Percentiles rank a stretch among this genome's conserved stretches.
These are phyloP conservation scores for Termitomyces sp. DNA, from an alignment of 768 basidiomycete genomes.

Conservation along the genomic window DNA sequence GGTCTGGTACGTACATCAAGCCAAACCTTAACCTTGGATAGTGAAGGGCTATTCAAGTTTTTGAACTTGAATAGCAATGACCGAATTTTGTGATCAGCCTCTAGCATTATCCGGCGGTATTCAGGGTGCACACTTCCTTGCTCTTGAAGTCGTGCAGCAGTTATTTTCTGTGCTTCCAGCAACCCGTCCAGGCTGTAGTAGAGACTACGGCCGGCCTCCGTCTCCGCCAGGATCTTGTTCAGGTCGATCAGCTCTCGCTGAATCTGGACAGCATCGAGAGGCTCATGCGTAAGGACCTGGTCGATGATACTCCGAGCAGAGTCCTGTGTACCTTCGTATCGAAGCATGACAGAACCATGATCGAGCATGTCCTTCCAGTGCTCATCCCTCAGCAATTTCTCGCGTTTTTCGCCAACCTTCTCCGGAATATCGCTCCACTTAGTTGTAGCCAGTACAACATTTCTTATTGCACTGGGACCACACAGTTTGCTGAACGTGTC, in stretches of 20 bases:
- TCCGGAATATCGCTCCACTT: conserved; percentile 37
- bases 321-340: conserved; percentile 8
- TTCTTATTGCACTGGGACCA: conserved; percentile 36
- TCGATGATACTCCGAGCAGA: conserved; percentile 7
- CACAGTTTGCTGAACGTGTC: conserved; percentile 44
- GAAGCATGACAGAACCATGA: conserved; percentile 6
- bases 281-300: conserved; percentile 7
- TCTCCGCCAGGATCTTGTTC: conserved; percentile 6
- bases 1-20: background rate
- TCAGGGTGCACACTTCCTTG: background rate
- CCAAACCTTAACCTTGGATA: conserved; percentile 6
- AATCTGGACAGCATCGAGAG: conserved; percentile 7
- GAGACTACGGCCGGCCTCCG: conserved; percentile 8
- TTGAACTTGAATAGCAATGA: conserved; percentile 6
- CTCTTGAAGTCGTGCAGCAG: background rate
- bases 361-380: conserved; percentile 13
- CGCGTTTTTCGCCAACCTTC: conserved; percentile 9
- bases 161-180: conserved; percentile 4
- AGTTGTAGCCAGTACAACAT: conserved; percentile 44
- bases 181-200: conserved; percentile 4
- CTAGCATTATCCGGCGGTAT: background rate
- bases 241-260: conserved; percentile 8
- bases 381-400: conserved; percentile 7
- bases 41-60: conserved; percentile 1
- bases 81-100: conserved; percentile 7